These are phyloP conservation scores for Spathaspora girioi DNA, from an alignment of 805 yeast species.

Conservation along the genomic window DNA sequence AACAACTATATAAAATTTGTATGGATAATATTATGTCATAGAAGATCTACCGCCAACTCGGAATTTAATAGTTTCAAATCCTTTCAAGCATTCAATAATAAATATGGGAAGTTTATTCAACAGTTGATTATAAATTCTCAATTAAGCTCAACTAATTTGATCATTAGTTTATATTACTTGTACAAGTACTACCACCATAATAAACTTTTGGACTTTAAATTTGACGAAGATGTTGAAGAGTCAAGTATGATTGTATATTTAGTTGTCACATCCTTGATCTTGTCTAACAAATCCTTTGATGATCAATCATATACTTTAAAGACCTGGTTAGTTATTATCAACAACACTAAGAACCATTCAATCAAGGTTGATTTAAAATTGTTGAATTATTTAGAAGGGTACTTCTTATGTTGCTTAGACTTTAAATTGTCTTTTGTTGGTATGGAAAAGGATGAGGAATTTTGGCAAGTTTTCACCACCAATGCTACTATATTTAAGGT, in stretches of 20 bases:
- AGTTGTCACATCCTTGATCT: slow-evolving; percentile 21
- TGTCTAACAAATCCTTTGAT: slow-evolving; percentile 42
- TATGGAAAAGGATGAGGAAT: slow-evolving; percentile 15
- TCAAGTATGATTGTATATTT: slow-evolving; percentile 17
- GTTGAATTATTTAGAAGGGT: slow-evolving; percentile 25
- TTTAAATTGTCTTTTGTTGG: slow-evolving; percentile 23
- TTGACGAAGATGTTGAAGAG: slow-evolving; percentile 1
- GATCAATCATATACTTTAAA: slow-evolving; percentile 50
- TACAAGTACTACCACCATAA: slow-evolving; percentile 16
- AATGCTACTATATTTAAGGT: slow-evolving; percentile 6
- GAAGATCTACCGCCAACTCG: background rate
- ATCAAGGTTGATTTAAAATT: slow-evolving; percentile 18
- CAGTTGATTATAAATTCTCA: slow-evolving; percentile 15
- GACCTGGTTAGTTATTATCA: slow-evolving; percentile 40
- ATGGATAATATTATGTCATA: slow-evolving; percentile 3
- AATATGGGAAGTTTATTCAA: slow-evolving; percentile 6
- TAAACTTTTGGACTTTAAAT: slow-evolving; percentile 1
- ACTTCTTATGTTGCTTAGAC: slow-evolving; percentile 22
- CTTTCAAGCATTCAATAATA: slow-evolving; percentile 3
- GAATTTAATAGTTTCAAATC: background rate
- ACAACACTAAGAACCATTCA: slow-evolving; percentile 10
- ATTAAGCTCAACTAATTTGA: slow-evolving; percentile 17
- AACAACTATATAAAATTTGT: slow-evolving; percentile 5
- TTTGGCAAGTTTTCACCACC: slow-evolving; percentile 18
- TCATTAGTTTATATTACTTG: slow-evolving; percentile 22